Percentiles rank a stretch among this genome's conserved stretches.
phyloP scores from a whole-genome alignment of 129 eudicot species.

The Solidago caesia region DNA sequence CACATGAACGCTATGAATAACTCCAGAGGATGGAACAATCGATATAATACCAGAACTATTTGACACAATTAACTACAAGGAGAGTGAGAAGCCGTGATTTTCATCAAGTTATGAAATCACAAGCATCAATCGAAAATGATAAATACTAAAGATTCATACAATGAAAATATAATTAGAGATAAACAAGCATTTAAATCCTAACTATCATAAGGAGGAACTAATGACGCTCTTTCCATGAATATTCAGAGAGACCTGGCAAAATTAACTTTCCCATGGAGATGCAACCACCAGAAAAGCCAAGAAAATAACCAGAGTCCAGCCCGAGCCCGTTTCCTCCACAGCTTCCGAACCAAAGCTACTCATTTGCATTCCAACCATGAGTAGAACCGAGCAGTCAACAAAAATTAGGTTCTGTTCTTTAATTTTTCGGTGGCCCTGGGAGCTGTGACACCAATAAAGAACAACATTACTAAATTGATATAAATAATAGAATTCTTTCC shows the following conservation, averaged over 20 bases:
- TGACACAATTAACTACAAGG: slow-evolving; percentile 18
- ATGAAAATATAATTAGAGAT: slow-evolving; percentile 1
- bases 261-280: slow-evolving; percentile 11
- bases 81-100: neutral
- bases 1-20: neutral
- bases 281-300: slow-evolving; percentile 17
- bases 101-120: slow-evolving; percentile 28
- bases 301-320: neutral
- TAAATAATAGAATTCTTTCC: neutral
- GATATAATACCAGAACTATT: neutral
- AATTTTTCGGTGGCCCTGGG: slow-evolving; percentile 75
- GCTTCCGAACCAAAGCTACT: slow-evolving; percentile 19
- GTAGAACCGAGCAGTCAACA: slow-evolving; percentile 4
- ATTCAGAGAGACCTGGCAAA: neutral
- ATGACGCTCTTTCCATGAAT: slow-evolving; percentile 18
- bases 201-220: neutral
- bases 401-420: slow-evolving; percentile 51
- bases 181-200: neutral
- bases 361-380: slow-evolving; percentile 11
- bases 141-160: slow-evolving; percentile 11
- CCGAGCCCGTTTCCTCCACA: neutral
- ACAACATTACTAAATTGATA: neutral
- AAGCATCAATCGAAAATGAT: slow-evolving; percentile 4
- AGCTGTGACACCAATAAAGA: slow-evolving; percentile 45
- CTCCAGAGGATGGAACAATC: neutral